These are phyloP conservation scores for Beauveria sp. DNA, from an alignment of 2,329 filamentous ascomycete species.

Conservation along the genomic window DNA sequence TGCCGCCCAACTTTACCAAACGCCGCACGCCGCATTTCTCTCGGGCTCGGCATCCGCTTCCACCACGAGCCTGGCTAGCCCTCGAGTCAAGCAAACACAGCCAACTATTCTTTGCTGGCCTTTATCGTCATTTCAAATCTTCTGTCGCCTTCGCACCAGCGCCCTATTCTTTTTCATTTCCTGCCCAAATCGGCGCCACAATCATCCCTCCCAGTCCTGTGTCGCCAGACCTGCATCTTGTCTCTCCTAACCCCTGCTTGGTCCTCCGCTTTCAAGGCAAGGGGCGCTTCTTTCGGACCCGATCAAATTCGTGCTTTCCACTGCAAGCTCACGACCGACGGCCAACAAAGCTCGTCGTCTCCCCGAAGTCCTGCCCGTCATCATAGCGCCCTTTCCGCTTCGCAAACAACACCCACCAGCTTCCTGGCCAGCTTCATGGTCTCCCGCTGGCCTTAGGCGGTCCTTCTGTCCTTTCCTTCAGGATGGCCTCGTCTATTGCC, in stretches of 20 bases:
- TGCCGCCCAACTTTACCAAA: neutral
- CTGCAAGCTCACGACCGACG: neutral
- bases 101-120: neutral
- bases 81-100: neutral
- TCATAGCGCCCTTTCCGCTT: neutral
- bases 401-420: neutral
- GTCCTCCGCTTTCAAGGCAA: constrained; percentile 10
- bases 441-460: constrained; percentile 9
- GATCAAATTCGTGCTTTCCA: neutral
- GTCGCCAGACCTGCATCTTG: constrained; percentile 2
- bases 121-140: neutral
- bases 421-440: constrained; percentile 11
- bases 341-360: neutral
- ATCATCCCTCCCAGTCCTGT: neutral
- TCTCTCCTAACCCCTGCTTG: constrained; percentile 10
- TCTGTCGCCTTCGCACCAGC: neutral
- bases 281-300: neutral
- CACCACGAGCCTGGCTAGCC: neutral
- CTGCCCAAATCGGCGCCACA: neutral
- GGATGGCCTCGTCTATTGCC: constrained; percentile 37
- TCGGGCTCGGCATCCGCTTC: neutral
- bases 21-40: neutral
- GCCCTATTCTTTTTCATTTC: neutral
- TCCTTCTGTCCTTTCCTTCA: constrained; percentile 15
- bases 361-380: neutral